Conservation (phyloP, 2,329 filamentous ascomycete species). For the Stagonosporopsis tanaceti region DNA sequence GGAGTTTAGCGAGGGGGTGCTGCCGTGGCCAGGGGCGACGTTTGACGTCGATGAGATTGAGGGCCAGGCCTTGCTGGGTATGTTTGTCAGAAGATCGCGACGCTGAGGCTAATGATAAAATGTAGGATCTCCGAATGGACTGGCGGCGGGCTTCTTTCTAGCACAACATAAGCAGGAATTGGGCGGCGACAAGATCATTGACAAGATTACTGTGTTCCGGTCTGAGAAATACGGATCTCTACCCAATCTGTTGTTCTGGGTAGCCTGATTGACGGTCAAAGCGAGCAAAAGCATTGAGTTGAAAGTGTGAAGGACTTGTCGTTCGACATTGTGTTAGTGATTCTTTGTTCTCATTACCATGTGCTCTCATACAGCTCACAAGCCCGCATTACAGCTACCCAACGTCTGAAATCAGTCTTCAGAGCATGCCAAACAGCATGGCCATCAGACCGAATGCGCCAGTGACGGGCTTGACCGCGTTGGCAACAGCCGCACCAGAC, state of each 20-base stretch:
- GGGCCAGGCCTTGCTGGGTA: conserved; percentile 17
- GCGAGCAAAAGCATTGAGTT: neutral
- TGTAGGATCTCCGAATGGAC: conserved; percentile 17
- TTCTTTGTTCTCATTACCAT: neutral
- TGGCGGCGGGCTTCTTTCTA: conserved; percentile 18
- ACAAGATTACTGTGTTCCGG: conserved; percentile 19
- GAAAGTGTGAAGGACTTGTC: neutral
- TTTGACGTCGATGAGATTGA: conserved; percentile 7
- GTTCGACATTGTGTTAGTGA: neutral
- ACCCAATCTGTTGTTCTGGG: conserved; percentile 4
- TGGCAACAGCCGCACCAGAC: conserved; percentile 11
- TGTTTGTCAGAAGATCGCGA: neutral
- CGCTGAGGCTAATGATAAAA: neutral
- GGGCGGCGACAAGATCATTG: conserved; percentile 9
- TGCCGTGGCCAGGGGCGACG: conserved; percentile 16
- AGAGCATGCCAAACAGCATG: conserved; percentile 12
- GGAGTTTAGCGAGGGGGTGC: neutral
- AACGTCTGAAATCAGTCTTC: neutral
- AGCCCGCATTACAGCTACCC: neutral
- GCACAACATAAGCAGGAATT: conserved; percentile 23
- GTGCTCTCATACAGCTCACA: neutral
- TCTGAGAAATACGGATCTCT: conserved; percentile 4
- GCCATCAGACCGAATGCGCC: conserved; percentile 16
- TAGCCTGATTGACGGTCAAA: neutral
- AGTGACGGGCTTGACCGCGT: conserved; percentile 12